phyloP scores from a whole-genome alignment of 441 rosid genomes.

The Metrosideros polymorpha region DNA sequence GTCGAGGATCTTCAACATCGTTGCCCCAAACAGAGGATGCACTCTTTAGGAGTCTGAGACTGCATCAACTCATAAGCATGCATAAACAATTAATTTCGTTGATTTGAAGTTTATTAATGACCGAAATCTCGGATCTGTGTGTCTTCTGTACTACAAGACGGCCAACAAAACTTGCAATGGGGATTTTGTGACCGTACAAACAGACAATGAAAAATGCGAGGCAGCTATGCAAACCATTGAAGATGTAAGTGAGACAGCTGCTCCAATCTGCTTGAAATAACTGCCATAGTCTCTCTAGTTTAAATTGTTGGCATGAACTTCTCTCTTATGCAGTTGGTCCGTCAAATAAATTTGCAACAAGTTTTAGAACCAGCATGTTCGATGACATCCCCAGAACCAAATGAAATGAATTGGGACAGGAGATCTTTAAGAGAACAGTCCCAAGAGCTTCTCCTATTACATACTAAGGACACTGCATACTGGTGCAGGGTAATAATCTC shows the following conservation, averaged over 20 bases:
- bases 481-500: neutral
- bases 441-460: neutral
- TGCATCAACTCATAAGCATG: neutral
- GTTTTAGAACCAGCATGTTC: neutral
- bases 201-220: neutral
- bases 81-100: neutral
- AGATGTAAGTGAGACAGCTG: neutral
- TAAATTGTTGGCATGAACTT: neutral
- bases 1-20: neutral
- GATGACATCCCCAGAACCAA: neutral
- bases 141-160: neutral
- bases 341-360: neutral
- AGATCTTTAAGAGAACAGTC: neutral
- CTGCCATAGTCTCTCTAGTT: neutral
- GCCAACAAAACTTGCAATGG: neutral
- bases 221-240: neutral
- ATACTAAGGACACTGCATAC: neutral
- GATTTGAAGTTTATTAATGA: neutral
- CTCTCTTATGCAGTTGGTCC: neutral
- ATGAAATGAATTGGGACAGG: neutral
- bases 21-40: neutral
- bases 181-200: neutral
- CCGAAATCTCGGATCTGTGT: neutral
- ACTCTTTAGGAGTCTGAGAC: neutral
- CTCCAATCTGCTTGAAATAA: neutral